A percentile compares a stretch with the other conserved stretches of the same genome.
Conservation (phyloP, 2,329 filamentous ascomycete genomes). For the Sordariomycetes sp. region DNA sequence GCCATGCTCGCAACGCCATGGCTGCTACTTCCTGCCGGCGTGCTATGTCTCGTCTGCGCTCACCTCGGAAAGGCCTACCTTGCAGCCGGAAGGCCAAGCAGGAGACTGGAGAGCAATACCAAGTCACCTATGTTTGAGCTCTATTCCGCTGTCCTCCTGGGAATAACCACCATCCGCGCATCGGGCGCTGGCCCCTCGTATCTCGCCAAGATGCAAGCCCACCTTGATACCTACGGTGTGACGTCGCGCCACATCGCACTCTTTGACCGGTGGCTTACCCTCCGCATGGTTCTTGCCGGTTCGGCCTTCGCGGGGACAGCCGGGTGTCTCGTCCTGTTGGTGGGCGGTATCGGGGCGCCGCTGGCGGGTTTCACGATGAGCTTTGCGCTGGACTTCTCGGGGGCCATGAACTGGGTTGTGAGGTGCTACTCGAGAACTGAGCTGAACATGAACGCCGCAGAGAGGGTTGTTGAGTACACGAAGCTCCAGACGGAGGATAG, state of each 20-base stretch:
- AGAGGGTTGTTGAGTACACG: constrained; percentile 67
- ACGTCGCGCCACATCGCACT: constrained; percentile 60
- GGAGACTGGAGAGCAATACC: constrained; percentile 64
- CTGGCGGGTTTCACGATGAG: constrained; percentile 67
- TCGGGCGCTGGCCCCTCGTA: constrained; percentile 61
- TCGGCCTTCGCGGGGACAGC: constrained; percentile 45
- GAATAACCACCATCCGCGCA: constrained; percentile 65
- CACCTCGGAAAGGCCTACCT: constrained; percentile 53
- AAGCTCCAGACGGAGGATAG: constrained; percentile 57
- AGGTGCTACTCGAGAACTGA: constrained; percentile 61
- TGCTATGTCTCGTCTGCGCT: constrained; percentile 47
- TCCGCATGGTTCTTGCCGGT: constrained; percentile 60
- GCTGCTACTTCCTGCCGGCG: constrained; percentile 50
- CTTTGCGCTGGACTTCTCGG: constrained; percentile 61
- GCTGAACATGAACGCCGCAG: constrained; percentile 68
- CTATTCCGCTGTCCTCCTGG: constrained; percentile 62
- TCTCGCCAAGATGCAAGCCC: constrained; percentile 56
- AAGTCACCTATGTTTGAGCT: constrained; percentile 76
- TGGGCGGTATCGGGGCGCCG: constrained; percentile 54
- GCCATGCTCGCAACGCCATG: constrained; percentile 57
- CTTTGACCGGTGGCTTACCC: constrained; percentile 68
- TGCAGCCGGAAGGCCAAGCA: constrained; percentile 61
- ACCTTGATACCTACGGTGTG: constrained; percentile 57
- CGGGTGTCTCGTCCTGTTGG: constrained; percentile 44
- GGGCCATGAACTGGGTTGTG: constrained; percentile 53